Base-by-base conservation (phyloP, 2,329 filamentous ascomycete genomes). In the Cladobotryum mycophilum region DNA sequence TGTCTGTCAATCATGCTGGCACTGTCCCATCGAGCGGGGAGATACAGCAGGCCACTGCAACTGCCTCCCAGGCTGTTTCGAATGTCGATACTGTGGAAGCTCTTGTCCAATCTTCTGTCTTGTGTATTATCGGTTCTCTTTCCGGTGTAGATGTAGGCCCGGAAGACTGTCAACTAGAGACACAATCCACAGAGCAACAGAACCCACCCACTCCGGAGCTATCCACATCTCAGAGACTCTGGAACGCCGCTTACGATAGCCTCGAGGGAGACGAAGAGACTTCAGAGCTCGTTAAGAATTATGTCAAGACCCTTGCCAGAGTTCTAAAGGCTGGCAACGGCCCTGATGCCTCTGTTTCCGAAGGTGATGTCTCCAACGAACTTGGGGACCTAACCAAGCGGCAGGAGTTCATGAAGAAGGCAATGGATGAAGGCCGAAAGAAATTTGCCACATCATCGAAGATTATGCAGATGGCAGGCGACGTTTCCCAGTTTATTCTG, bases 381-480 rank as follows among this genome's bases (percentile, higher is more conserved):
- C 14, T 49, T 1, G 9, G 40, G 17, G 30, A 49, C 35, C 41
- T 34, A 14, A 34, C 8, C n/a, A 33, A 40, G 34, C 34, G 35
- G 34, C 48, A 45, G n/a, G 17, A 13, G 20, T 40, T 20, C 37
- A 49, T 49, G 41, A 49, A 18, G 34, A 38, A 38, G 20, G 5
- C 41, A 11, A 34, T 49, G 18, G 35, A 49, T 14, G 41, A 41
- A 15, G 48, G 48, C 4, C 48, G 40, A 5, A 33, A 14, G 33
- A 49, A 30, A 18, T 3, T 49, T 41, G 18, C 41, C 2, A 41
- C 11, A 18, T 25, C 33, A 13, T 58, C 61, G 4, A 59, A 50
- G 20, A 52, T 63, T 4, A 66, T 63, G 17, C 41, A 55, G 20
- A 50, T 51, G 3, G 56, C 67, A 2, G 55, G 56, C 11, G 49